Evolutionary conservation across 495 filamentous ascomycete species (phyloP).

Genomic region (Cladorrhinum samala): DNA sequence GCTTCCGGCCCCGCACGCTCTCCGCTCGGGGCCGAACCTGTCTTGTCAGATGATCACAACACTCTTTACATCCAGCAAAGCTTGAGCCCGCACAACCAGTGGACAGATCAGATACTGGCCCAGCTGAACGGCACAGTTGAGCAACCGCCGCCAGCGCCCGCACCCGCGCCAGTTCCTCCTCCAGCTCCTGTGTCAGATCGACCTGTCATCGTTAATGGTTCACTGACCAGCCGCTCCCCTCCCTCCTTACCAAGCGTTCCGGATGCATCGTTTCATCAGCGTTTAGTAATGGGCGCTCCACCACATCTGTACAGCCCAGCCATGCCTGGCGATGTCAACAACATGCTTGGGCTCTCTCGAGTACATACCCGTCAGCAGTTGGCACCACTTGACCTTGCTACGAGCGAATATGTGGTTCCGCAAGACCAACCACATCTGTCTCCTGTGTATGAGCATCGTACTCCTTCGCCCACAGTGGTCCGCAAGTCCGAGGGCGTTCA

Average conservation of each 20-base stretch:
- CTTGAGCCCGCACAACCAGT: constrained; percentile 13
- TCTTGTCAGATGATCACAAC: constrained; percentile 30
- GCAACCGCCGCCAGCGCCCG: constrained; percentile 4
- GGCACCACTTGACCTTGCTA: constrained; percentile 43
- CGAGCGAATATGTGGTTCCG: constrained; percentile 24
- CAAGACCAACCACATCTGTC: constrained; percentile 45
- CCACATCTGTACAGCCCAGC: constrained; percentile 19
- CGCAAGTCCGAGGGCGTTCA: constrained; percentile 32
- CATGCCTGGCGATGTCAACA: constrained; percentile 13
- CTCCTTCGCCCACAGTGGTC: constrained; percentile 42
- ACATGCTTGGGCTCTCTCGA: constrained; percentile 20
- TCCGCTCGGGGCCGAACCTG: constrained; percentile 18
- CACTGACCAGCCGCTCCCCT: constrained; percentile 26
- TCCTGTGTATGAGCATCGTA: constrained; percentile 49
- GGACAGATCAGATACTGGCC: constrained; percentile 18
- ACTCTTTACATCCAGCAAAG: constrained; percentile 37
- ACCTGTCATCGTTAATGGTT: constrained; percentile 48
- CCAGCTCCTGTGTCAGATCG: constrained; percentile 31
- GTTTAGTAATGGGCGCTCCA: constrained; percentile 20
- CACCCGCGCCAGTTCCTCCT: constrained; percentile 20
- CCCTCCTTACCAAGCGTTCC: constrained; percentile 3
- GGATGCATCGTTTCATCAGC: constrained; percentile 28
- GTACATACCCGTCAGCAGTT: constrained; percentile 32
- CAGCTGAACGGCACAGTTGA: not conserved
- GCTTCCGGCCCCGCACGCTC: constrained; percentile 12